A percentile compares a stretch with the other conserved stretches of the same genome.
Conservation (phyloP, 2,329 filamentous ascomycete species). For the Blumeria hordei region DNA sequence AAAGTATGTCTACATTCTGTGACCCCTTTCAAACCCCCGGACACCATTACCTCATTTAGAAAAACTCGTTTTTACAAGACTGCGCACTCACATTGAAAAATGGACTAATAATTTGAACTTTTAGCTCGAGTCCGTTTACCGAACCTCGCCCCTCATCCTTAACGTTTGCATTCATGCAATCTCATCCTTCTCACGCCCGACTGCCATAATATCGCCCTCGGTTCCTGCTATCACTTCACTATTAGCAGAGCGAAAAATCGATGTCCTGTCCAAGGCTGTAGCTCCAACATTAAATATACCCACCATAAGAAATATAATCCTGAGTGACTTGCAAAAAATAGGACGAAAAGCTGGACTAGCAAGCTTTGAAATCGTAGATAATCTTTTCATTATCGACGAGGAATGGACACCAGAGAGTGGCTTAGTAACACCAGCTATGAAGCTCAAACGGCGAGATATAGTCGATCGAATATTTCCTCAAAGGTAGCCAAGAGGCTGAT, state of each 20-base stretch:
- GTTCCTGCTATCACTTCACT: slow-evolving; percentile 34
- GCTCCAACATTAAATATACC: neutral
- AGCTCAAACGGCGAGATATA: neutral
- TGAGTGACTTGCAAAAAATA: slow-evolving; percentile 40
- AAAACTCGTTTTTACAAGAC: no score
- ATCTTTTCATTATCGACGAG: slow-evolving; percentile 1
- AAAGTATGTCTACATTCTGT: slow-evolving; percentile 21
- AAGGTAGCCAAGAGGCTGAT: no score
- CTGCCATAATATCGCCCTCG: slow-evolving; percentile 52
- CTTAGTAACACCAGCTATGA: neutral
- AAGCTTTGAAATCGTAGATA: slow-evolving; percentile 3
- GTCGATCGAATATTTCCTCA: neutral
- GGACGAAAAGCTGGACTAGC: slow-evolving; percentile 41
- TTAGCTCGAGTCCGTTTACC: slow-evolving; percentile 63
- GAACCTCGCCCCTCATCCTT: slow-evolving; percentile 45
- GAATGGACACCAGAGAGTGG: slow-evolving; percentile 5
- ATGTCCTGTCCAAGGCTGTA: neutral
- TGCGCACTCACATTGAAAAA: no score
- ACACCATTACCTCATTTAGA: no score
- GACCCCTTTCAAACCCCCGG: no score
- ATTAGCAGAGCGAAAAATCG: slow-evolving; percentile 26
- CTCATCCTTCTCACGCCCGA: slow-evolving; percentile 43
- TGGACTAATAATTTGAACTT: slow-evolving; percentile 6
- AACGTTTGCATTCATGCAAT: slow-evolving; percentile 75
- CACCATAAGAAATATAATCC: slow-evolving; percentile 22